These are phyloP conservation scores for Aspergillus alliaceus DNA, from an alignment of 2,329 filamentous ascomycete genomes.

Conservation along the genomic window DNA sequence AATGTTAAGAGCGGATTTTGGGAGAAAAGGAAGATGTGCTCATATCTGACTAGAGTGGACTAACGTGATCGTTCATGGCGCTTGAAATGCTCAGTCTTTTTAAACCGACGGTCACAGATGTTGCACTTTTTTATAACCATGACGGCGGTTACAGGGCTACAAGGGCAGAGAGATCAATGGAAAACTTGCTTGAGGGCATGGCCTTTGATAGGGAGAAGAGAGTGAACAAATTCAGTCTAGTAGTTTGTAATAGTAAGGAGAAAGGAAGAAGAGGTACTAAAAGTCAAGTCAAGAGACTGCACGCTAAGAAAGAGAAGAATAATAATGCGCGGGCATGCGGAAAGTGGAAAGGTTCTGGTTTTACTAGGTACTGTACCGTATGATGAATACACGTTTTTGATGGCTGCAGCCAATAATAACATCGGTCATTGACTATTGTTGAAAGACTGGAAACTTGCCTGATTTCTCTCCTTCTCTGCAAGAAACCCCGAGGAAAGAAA, in stretches of 20 bases:
- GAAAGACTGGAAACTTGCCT: too few species aligned
- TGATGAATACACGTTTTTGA: too few species aligned
- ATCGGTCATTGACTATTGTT: too few species aligned
- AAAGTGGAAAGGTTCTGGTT: neutral
- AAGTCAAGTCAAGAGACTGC: neutral
- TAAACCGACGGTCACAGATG: slow-evolving; percentile 56
- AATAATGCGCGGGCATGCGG: neutral
- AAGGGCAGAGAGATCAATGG: neutral
- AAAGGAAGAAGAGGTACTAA: neutral
- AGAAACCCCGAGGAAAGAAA: too few species aligned
- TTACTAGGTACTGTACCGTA: too few species aligned
- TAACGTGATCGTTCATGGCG: slow-evolving; percentile 56
- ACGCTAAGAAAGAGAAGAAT: neutral
- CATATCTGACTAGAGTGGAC: slow-evolving; percentile 23
- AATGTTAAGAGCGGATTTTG: neutral
- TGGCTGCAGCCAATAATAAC: too few species aligned
- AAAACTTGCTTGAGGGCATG: slow-evolving; percentile 1
- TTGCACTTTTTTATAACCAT: slow-evolving; percentile 47
- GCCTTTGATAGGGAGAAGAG: slow-evolving; percentile 3
- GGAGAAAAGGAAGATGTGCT: neutral
- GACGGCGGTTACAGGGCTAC: slow-evolving; percentile 17
- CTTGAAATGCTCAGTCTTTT: slow-evolving; percentile 57
- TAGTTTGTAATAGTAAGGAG: too few species aligned
- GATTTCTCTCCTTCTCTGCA: too few species aligned
- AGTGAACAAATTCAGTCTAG: too few species aligned